These are phyloP conservation scores for Cardamine resedifolia DNA, from an alignment of 345 rosid species.

Conservation along the genomic window DNA sequence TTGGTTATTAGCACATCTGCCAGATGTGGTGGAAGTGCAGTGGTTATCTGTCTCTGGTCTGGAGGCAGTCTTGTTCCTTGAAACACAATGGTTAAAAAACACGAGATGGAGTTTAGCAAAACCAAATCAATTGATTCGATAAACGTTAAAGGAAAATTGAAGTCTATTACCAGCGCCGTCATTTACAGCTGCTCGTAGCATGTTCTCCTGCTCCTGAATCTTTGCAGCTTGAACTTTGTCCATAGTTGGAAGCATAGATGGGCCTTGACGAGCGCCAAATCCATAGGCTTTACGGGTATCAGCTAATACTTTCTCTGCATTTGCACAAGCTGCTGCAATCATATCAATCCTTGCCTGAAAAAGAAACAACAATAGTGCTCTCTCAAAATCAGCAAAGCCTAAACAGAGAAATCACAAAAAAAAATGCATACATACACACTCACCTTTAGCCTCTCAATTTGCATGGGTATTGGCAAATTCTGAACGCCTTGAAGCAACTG, in stretches of 20 bases:
- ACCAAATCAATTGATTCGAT: background rate
- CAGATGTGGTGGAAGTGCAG: slow-evolving; percentile 84
- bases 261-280: slow-evolving; percentile 78
- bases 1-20: slow-evolving; percentile 61
- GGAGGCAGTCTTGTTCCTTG: slow-evolving; percentile 71
- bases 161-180: slow-evolving; percentile 60
- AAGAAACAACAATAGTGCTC: background rate
- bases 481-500: slow-evolving; percentile 91
- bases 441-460: slow-evolving; percentile 82
- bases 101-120: slow-evolving; percentile 1
- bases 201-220: slow-evolving; percentile 81
- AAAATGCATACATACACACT: background rate
- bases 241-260: slow-evolving; percentile 71
- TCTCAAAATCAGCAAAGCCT: slow-evolving; percentile 9
- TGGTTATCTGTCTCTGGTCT: slow-evolving; percentile 80
- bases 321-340: slow-evolving; percentile 93
- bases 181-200: slow-evolving; percentile 79
- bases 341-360: slow-evolving; percentile 70
- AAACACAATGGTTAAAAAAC: slow-evolving; percentile 9
- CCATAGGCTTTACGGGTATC: slow-evolving; percentile 90
- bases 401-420: background rate
- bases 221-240: slow-evolving; percentile 89
- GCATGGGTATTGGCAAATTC: slow-evolving; percentile 62
- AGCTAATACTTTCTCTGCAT: slow-evolving; percentile 81
- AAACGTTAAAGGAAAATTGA: background rate